Evolutionary conservation across 164 flowering plant species (phyloP), one percentile per base, ranked within the genome.

Genomic region (Euptelea pleiosperma): DNA sequence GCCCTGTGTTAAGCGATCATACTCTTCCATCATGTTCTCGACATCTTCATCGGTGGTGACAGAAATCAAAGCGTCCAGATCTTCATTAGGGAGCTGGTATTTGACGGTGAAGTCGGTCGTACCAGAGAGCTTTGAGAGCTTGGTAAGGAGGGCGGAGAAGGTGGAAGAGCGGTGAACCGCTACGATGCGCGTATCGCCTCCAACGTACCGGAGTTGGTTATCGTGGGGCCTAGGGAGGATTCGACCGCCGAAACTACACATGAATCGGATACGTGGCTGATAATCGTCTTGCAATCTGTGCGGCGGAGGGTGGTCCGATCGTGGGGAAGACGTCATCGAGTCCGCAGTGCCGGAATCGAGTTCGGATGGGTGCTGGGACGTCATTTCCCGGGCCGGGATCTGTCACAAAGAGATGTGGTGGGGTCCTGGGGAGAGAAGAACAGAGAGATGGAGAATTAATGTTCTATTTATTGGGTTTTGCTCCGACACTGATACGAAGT

Each of bases 81-180:
- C 98, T 57, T 93, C 97, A 51, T 74, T 88, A 0, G 99, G 99
- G n/a, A 93, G 89, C 74, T 93, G 99, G 62, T 93, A 93, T 75
- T 93, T 93, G 19, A 93, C 62, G 55, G 73, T 69, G 28, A 88
- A 14, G 28, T 79, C 73, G 29, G 69, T 28, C 8, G 63, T 55
- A 16, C 79, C 79, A 24, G 81, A 70, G 45, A 85, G 73, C 59
- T 81, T 83, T 18, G 97, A 65, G 7, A 93, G 84, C 57, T 81
- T 86, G 41, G 71, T 6, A 54, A 82, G 73, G 54, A 90, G 75
- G 36, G 73, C 37, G 0, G 86, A 37, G 80, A 76, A 82, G 55
- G 73, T 67, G 55, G 81, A 63, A 69, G 73, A 55, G 29, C 96
- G 87, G 49, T 78, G 62, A 16, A 88, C 70, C 44, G 86, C 89